A percentile compares a stretch with the other conserved stretches of the same genome.
Conservation (phyloP, 108 stramenopile species). For the Cyclotella sp. region DNA sequence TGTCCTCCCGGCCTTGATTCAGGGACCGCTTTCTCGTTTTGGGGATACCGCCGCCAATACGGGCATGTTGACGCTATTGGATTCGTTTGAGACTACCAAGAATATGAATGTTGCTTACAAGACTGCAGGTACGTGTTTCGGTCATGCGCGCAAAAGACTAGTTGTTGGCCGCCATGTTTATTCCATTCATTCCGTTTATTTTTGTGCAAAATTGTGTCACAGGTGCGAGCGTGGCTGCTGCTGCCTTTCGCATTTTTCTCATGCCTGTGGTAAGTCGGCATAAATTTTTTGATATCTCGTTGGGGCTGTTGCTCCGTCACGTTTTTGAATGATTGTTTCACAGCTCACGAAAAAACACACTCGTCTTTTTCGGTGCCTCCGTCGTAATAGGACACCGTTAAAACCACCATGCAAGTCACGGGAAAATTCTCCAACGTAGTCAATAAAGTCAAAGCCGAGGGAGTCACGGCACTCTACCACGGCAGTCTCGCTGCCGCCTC, state of each 20-base stretch:
- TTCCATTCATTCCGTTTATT: neutral
- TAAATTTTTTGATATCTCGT: neutral
- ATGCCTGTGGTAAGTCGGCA: conserved; percentile 90
- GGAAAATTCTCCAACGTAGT: conserved; percentile 91
- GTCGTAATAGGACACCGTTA: conserved; percentile 67
- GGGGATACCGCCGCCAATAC: conserved; percentile 99
- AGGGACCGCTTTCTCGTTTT: conserved; percentile 95
- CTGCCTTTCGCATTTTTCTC: conserved; percentile 92
- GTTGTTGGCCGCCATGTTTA: neutral
- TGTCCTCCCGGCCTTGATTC: conserved; percentile 88
- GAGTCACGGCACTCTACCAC: conserved; percentile 91
- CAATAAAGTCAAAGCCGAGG: conserved; percentile 86
- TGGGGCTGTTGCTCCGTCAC: too few species aligned
- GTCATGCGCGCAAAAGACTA: neutral
- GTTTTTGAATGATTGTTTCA: too few species aligned
- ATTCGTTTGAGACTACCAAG: conserved; percentile 84
- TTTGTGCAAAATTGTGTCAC: neutral
- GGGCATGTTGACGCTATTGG: conserved; percentile 87
- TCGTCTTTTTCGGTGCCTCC: neutral
- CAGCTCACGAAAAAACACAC: too few species aligned
- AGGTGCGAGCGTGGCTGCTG: conserved; percentile 84
- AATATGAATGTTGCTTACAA: conserved; percentile 89
- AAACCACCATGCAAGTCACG: conserved; percentile 97
- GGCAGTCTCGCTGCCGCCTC: conserved; percentile 92
- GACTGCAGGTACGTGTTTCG: conserved; percentile 59